These are phyloP conservation scores for Trichoderma gamsii DNA, from an alignment of 495 filamentous ascomycete species.

Conservation along the genomic window DNA sequence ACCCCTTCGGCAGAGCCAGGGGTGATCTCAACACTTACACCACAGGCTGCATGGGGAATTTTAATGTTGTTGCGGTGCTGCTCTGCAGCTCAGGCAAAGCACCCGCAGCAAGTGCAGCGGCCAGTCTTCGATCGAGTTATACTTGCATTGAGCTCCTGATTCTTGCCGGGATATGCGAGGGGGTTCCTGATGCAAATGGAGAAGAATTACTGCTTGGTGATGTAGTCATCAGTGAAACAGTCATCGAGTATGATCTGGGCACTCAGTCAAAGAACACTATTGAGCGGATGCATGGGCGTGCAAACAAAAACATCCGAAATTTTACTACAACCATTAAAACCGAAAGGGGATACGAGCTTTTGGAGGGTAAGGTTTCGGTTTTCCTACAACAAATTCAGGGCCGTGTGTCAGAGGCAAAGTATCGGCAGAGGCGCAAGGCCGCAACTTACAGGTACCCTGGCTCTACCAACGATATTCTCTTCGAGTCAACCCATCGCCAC, in stretches of 20 bases:
- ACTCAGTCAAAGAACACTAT: neutral
- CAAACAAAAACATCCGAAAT: conserved; percentile 8
- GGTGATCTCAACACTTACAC: conserved; percentile 33
- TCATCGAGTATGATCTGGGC: conserved; percentile 29
- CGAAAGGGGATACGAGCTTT: neutral
- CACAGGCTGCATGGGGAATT: conserved; percentile 31
- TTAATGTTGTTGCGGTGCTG: conserved; percentile 33
- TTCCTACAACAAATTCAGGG: conserved; percentile 16
- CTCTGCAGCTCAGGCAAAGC: conserved; percentile 33
- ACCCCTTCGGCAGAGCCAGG: conserved; percentile 22
- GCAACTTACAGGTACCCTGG: neutral
- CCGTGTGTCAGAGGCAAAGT: neutral
- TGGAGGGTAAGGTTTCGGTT: neutral
- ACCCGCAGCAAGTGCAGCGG: conserved; percentile 27
- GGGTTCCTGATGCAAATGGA: conserved; percentile 20
- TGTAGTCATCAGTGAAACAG: conserved; percentile 36
- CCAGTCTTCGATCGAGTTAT: conserved; percentile 31
- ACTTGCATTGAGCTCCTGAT: conserved; percentile 22
- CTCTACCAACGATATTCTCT: neutral
- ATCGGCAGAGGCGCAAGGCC: too few species aligned
- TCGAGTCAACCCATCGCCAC: neutral
- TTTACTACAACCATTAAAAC: neutral
- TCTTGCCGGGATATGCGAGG: conserved; percentile 34
- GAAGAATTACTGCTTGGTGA: conserved; percentile 39
- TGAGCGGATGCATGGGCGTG: neutral